Percentiles rank a stretch among this genome's conserved stretches.
Evolutionary conservation across 441 rosid species (phyloP).

Genomic region (Croton setiger): DNA sequence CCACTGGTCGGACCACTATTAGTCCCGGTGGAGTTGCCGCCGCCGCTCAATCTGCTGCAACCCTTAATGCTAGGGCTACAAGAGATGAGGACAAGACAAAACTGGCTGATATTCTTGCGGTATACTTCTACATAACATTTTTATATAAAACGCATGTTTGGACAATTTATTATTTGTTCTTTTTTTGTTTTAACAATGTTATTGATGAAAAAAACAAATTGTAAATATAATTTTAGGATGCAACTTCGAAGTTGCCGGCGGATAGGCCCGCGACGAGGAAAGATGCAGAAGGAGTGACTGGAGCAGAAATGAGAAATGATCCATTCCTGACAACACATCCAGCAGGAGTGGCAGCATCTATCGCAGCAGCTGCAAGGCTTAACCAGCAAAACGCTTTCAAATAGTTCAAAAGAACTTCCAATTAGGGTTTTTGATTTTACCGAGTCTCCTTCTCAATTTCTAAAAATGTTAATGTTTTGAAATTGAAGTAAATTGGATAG

Average conservation of each 20-base stretch:
- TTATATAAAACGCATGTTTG: not conserved
- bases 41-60: constrained; percentile 61
- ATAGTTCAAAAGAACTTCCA: not conserved
- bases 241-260: constrained; percentile 38
- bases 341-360: constrained; percentile 58
- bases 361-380: constrained; percentile 72
- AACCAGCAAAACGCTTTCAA: constrained; percentile 36
- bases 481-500: not conserved
- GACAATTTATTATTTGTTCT: not conserved
- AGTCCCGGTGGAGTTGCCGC: constrained; percentile 50
- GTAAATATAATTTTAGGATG: constrained; percentile 29
- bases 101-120: constrained; percentile 52
- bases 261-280: constrained; percentile 43
- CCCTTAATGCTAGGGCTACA: constrained; percentile 36
- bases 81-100: constrained; percentile 56
- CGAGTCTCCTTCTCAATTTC: constrained; percentile 5
- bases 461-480: not conserved
- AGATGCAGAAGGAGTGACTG: constrained; percentile 58
- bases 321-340: constrained; percentile 64
- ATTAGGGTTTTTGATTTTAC: not conserved
- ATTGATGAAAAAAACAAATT: no score
- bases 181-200: no score
- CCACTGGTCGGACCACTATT: constrained; percentile 54
- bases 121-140: constrained; percentile 15
- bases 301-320: constrained; percentile 60